Evolutionary conservation across 2,329 filamentous ascomycete species (phyloP).

Genomic region (Venturia carpophila): DNA sequence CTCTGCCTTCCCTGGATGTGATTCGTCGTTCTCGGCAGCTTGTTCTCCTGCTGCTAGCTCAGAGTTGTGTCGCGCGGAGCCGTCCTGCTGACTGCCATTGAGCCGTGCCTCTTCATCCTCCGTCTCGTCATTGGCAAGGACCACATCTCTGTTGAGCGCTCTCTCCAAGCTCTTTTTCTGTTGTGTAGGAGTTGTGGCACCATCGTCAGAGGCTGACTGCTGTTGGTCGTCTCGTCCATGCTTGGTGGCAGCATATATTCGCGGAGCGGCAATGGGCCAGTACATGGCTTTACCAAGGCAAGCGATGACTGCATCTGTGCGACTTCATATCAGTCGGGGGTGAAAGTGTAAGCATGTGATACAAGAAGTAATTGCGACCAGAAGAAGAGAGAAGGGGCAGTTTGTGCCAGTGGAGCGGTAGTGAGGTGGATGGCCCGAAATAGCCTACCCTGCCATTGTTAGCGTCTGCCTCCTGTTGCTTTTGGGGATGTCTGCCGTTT

Average conservation of each 20-base stretch:
- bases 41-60: slow-evolving; percentile 5
- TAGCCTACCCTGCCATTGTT: not conserved
- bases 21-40: slow-evolving; percentile 21
- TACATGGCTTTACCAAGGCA: slow-evolving; percentile 54
- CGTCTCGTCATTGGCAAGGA: not conserved
- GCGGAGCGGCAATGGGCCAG: slow-evolving; percentile 80
- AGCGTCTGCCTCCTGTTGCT: not conserved
- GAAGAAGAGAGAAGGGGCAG: not conserved
- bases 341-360: not conserved
- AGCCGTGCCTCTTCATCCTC: slow-evolving; percentile 2
- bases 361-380: not conserved
- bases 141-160: not conserved
- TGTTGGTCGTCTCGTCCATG: slow-evolving; percentile 35
- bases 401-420: not conserved
- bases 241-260: slow-evolving; percentile 72
- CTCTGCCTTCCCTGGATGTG: slow-evolving; percentile 25
- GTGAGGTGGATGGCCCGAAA: not conserved
- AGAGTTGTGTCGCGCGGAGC: not conserved
- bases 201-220: slow-evolving; percentile 11
- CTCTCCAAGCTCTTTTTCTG: not conserved
- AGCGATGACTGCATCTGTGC: slow-evolving; percentile 21
- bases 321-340: slow-evolving; percentile 20
- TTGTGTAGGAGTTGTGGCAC: not conserved
- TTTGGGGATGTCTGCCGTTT: not conserved
- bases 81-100: not conserved